Conservation (phyloP, 768 basidiomycete species). For the Leccinellum albellum region DNA sequence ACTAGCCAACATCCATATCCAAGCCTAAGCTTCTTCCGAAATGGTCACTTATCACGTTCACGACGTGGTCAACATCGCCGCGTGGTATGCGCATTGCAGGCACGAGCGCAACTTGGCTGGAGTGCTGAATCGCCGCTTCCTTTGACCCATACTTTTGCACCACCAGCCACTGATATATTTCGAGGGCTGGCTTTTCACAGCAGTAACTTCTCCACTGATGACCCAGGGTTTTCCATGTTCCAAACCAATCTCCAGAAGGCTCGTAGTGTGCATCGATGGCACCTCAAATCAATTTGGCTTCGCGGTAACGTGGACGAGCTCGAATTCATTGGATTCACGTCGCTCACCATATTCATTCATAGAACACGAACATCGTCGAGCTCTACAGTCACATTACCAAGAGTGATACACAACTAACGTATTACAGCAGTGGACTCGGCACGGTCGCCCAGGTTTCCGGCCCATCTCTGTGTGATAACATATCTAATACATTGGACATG, state of each 20-base stretch:
- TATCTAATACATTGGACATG: slow-evolving; percentile 29
- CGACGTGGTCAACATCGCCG: too few relatives aligned
- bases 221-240: slow-evolving; percentile 8
- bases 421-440: slow-evolving; percentile 41
- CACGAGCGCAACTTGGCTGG: neutral
- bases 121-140: neutral
- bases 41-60: neutral
- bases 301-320: slow-evolving; percentile 19
- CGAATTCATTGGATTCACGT: neutral
- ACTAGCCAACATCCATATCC: too few relatives aligned
- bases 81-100: slow-evolving; percentile 3
- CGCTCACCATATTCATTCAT: neutral
- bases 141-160: neutral
- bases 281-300: slow-evolving; percentile 38
- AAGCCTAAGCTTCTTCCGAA: neutral
- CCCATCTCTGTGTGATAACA: slow-evolving; percentile 13
- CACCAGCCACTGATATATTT: neutral
- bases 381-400: slow-evolving; percentile 37
- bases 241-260: slow-evolving; percentile 9
- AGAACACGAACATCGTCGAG: slow-evolving; percentile 42
- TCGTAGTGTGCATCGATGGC: slow-evolving; percentile 38
- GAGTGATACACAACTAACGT: slow-evolving; percentile 33
- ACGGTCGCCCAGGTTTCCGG: slow-evolving; percentile 28
- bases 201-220: neutral
- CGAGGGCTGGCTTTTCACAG: neutral